Evolutionary conservation across 129 eudicot genomes (phyloP).

Genomic region (Ambrosia artemisiifolia): DNA sequence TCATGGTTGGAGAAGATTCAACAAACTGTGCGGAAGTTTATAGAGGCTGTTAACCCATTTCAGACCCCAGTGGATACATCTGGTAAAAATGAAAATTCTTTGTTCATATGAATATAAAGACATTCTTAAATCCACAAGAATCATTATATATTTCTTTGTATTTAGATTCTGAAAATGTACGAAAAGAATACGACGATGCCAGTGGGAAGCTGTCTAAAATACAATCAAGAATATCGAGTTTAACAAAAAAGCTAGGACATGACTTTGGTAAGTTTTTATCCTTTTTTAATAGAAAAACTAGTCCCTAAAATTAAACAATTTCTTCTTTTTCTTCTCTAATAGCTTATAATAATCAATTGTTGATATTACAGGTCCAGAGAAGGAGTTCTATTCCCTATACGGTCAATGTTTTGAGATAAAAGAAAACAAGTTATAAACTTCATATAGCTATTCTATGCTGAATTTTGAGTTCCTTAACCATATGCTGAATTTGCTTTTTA

Average conservation of each 20-base stretch:
- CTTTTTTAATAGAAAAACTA: not conserved
- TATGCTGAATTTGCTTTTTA: slow-evolving; percentile 10
- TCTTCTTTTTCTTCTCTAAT: not conserved
- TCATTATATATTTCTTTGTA: slow-evolving; percentile 18
- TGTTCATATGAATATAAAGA: slow-evolving; percentile 13
- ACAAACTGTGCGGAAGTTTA: slow-evolving; percentile 55
- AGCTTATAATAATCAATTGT: slow-evolving; percentile 1
- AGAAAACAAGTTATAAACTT: slow-evolving; percentile 65
- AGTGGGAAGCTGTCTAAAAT: slow-evolving; percentile 78
- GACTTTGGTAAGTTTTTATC: slow-evolving; percentile 62
- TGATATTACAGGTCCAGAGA: slow-evolving; percentile 73
- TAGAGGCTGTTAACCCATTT: slow-evolving; percentile 69
- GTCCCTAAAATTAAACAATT: not conserved
- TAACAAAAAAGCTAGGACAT: slow-evolving; percentile 64
- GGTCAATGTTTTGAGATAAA: slow-evolving; percentile 84
- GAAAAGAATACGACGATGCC: slow-evolving; percentile 85
- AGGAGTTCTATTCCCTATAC: slow-evolving; percentile 82
- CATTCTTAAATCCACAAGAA: slow-evolving; percentile 1
- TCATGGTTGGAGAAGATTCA: slow-evolving; percentile 95
- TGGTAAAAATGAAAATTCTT: slow-evolving; percentile 41
- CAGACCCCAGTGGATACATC: slow-evolving; percentile 83
- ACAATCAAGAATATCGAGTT: slow-evolving; percentile 83
- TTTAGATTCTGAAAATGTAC: slow-evolving; percentile 77
- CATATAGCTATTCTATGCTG: slow-evolving; percentile 14
- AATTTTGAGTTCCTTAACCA: not conserved